Evolutionary conservation across 139 green algal genomes (phyloP).

Genomic region (Prasinococcaceae sp.): DNA sequence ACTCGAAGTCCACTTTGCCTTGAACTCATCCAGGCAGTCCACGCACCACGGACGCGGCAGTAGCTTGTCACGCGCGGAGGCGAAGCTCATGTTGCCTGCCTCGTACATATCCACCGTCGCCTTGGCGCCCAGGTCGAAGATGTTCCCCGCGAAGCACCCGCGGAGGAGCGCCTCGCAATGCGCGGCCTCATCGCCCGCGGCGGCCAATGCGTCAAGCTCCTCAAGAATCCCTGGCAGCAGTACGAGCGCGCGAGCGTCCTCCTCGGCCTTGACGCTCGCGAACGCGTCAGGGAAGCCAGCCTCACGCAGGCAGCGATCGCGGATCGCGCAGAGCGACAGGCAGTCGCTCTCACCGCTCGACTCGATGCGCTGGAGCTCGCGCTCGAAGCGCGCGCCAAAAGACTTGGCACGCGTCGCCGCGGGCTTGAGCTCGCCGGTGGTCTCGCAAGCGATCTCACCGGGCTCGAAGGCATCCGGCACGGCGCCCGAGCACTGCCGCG

Average conservation of each 20-base stretch:
- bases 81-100: constrained; percentile 10
- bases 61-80: constrained; percentile 24
- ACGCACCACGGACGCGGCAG: constrained; percentile 58
- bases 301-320: too few relatives aligned
- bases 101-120: constrained; percentile 1
- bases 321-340: too few relatives aligned
- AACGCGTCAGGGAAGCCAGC: too few relatives aligned
- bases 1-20: constrained; percentile 5
- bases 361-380: too few relatives aligned
- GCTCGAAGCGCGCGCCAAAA: too few relatives aligned
- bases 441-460: too few relatives aligned
- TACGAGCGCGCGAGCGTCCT: constrained; percentile 51
- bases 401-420: too few relatives aligned
- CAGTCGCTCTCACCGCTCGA: too few relatives aligned
- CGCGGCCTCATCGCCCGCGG: constrained; percentile 4
- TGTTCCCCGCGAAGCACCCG: constrained; percentile 49
- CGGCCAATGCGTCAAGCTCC: constrained; percentile 19
- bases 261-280: constrained; percentile 41
- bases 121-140: constrained; percentile 78
- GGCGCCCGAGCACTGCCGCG: too few relatives aligned
- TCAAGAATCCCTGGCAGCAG: constrained; percentile 32
- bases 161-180: constrained; percentile 19
- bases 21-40: constrained; percentile 56
- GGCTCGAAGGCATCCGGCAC: too few relatives aligned
- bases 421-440: too few relatives aligned